Evolutionary conservation across 176 grass and related monocot species (phyloP).

Genomic region (Miscanthus lutarioriparius): DNA sequence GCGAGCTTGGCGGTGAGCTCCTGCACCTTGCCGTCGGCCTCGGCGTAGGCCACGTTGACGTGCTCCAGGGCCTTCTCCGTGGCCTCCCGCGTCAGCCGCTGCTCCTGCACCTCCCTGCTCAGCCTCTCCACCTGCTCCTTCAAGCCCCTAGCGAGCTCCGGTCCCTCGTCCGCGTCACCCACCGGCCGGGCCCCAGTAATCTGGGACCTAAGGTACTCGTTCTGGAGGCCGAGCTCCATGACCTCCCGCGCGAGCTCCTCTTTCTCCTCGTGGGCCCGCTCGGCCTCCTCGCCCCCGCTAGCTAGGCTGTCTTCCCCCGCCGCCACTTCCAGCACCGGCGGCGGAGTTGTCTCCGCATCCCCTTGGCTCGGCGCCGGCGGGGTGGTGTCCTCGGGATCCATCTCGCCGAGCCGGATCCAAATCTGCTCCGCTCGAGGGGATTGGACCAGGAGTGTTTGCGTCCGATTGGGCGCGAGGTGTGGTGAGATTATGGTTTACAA

Average conservation of each 20-base stretch:
- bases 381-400: conserved; percentile 53
- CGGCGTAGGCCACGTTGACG: conserved; percentile 66
- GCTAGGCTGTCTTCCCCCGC: background rate
- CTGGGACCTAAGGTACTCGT: conserved; percentile 65
- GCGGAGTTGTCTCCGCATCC: background rate
- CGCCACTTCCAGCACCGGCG: background rate
- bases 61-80: conserved; percentile 74
- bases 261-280: conserved; percentile 30
- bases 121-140: conserved; percentile 68
- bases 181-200: conserved; percentile 27
- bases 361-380: conserved; percentile 9
- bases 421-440: conserved; percentile 30
- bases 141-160: conserved; percentile 49
- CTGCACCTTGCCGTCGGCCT: conserved; percentile 86
- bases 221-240: conserved; percentile 64
- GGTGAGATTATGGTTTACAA: conserved; percentile 16
- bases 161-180: background rate
- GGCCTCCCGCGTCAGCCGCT: conserved; percentile 78
- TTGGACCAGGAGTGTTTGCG: background rate
- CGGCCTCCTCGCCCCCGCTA: conserved; percentile 20
- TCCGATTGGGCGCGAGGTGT: background rate
- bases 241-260: conserved; percentile 51
- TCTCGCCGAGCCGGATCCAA: conserved; percentile 43
- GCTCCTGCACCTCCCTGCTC: conserved; percentile 59
- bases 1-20: conserved; percentile 69